A percentile compares a stretch with the other conserved stretches of the same genome.
These are phyloP conservation scores for Tetrahymena borealis DNA, from an alignment of 73 alveolate genomes.

Conservation along the genomic window DNA sequence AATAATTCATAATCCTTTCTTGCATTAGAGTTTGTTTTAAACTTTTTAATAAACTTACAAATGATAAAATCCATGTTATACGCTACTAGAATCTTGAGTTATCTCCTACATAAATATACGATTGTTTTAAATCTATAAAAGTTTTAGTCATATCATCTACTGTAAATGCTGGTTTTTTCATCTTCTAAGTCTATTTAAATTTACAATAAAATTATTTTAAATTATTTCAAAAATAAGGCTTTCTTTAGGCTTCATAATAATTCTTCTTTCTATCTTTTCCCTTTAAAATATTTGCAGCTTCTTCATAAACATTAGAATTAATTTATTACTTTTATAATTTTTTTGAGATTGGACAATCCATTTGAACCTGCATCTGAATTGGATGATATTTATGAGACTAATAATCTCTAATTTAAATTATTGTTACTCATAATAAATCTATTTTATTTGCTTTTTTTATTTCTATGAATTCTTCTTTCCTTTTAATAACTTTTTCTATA, in stretches of 20 bases:
- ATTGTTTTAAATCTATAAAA: constrained; percentile 18
- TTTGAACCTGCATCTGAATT: background rate
- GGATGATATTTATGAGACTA: background rate
- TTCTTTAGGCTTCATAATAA: too few relatives aligned
- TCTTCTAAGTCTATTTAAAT: background rate
- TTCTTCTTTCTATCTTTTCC: too few relatives aligned
- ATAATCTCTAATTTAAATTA: background rate
- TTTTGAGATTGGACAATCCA: background rate
- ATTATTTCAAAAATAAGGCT: background rate
- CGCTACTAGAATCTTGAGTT: constrained; percentile 27
- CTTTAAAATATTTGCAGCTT: too few relatives aligned
- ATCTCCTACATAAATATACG: constrained; percentile 42
- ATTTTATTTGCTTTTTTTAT: background rate
- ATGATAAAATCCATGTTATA: constrained; percentile 18
- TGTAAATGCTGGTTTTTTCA: constrained; percentile 35
- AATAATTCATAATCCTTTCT: background rate
- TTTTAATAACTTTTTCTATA: background rate
- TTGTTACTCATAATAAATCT: background rate
- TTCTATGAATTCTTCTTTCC: background rate
- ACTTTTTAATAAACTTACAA: background rate
- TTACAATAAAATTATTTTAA: background rate
- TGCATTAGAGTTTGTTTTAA: too few relatives aligned
- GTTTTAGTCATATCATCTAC: constrained; percentile 38
- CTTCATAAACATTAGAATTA: too few relatives aligned
- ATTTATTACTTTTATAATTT: too few relatives aligned